Conservation (phyloP, 2,329 filamentous ascomycete species). For the Polytolypa hystricis region DNA sequence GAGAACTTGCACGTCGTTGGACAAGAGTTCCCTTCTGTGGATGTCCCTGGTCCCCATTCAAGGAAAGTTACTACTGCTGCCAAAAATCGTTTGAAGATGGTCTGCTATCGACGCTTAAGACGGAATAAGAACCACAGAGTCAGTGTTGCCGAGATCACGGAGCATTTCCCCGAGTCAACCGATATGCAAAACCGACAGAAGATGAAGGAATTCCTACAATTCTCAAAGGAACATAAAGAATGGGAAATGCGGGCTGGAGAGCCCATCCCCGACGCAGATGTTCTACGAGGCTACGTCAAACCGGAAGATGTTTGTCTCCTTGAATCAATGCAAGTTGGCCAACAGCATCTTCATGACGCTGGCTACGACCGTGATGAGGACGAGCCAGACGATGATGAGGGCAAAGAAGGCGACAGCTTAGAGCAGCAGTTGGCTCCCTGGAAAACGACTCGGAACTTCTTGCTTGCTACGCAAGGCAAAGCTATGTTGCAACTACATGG, state of each 20-base stretch:
- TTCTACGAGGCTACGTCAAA: slow-evolving; percentile 77
- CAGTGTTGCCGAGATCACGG: slow-evolving; percentile 74
- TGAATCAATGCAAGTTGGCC: slow-evolving; percentile 92
- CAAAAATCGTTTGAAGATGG: slow-evolving; percentile 93
- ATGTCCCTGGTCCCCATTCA: slow-evolving; percentile 87
- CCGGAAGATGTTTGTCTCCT: slow-evolving; percentile 91
- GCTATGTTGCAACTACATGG: slow-evolving; percentile 94
- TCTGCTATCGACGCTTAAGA: slow-evolving; percentile 78
- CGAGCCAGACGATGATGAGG: slow-evolving; percentile 53
- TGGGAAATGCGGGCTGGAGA: slow-evolving; percentile 72
- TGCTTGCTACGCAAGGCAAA: slow-evolving; percentile 86
- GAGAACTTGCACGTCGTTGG: slow-evolving; percentile 87
- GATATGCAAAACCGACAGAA: slow-evolving; percentile 95
- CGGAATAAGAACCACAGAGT: slow-evolving; percentile 60
- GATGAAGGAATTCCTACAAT: slow-evolving; percentile 89
- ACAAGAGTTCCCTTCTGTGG: slow-evolving; percentile 82
- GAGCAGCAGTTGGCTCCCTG: slow-evolving; percentile 88
- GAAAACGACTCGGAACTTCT: slow-evolving; percentile 93
- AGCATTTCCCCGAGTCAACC: slow-evolving; percentile 82
- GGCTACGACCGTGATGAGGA: slow-evolving; percentile 65
- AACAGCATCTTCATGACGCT: slow-evolving; percentile 80
- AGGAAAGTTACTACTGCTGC: slow-evolving; percentile 93
- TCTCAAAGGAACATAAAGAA: slow-evolving; percentile 75
- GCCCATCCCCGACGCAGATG: slow-evolving; percentile 65
- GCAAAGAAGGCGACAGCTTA: slow-evolving; percentile 61